Conservation (phyloP, 1,139 yeast species). For the Geotrichum bryndzae region DNA sequence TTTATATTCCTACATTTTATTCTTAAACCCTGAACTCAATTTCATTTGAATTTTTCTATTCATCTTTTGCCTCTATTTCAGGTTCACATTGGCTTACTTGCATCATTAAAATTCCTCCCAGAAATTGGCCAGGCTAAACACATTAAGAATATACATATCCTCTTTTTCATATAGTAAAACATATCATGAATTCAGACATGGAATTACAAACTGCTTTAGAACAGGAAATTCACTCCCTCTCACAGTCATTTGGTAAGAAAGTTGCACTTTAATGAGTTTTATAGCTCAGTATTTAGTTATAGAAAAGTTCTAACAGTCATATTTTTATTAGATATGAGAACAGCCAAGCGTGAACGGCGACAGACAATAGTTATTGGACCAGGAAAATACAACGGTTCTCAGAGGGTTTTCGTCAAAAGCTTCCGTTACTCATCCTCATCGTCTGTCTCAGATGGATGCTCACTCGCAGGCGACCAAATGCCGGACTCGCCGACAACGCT, state of each 20-base stretch:
- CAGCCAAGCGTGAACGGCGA: neutral
- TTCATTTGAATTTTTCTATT: too few species aligned
- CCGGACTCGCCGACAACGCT: neutral
- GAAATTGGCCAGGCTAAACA: too few species aligned
- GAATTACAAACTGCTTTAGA: conserved; percentile 48
- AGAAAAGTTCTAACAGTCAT: neutral
- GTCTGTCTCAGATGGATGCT: neutral
- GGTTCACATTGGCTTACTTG: too few species aligned
- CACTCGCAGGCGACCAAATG: neutral
- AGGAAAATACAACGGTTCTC: neutral
- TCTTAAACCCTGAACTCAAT: too few species aligned
- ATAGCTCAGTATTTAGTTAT: conserved; percentile 15
- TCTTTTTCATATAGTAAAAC: too few species aligned
- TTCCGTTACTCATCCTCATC: neutral
- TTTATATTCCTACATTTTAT: too few species aligned
- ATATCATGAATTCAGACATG: conserved; percentile 46
- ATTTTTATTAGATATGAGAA: neutral
- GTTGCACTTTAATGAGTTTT: conserved; percentile 20
- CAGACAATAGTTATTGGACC: conserved; percentile 1
- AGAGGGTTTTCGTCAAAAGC: neutral
- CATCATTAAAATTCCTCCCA: too few species aligned
- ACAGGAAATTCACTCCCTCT: conserved; percentile 34
- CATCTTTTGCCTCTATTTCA: too few species aligned
- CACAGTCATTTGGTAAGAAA: conserved; percentile 11
- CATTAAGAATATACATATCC: too few species aligned